A percentile compares a stretch with the other conserved stretches of the same genome.
Evolutionary conservation across 768 basidiomycete species (phyloP).

Genomic region (Xerocomellus dryophilus): DNA sequence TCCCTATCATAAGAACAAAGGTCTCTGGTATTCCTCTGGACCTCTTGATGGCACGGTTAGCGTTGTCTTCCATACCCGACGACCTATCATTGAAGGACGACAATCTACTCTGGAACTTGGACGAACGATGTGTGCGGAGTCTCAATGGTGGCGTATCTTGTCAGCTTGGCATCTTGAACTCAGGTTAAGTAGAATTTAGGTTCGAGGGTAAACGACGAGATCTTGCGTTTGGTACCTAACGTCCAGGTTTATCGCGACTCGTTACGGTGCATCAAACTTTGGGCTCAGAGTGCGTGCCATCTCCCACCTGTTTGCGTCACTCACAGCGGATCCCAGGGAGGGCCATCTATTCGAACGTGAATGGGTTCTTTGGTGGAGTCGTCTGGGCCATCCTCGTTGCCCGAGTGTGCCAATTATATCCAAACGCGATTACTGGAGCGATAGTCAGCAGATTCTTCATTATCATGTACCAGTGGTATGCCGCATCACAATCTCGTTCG

Average conservation of each 20-base stretch:
- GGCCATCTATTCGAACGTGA: constrained; percentile 97
- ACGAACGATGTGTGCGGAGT: constrained; percentile 94
- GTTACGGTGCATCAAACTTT: constrained; percentile 92
- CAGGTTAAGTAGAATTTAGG: constrained; percentile 45
- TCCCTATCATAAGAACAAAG: constrained; percentile 91
- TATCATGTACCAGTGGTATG: constrained; percentile 95
- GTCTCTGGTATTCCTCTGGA: constrained; percentile 92
- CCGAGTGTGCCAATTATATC: constrained; percentile 97
- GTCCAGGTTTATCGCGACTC: constrained; percentile 93
- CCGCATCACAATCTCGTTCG: neutral
- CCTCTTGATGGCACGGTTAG: constrained; percentile 88
- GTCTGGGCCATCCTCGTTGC: constrained; percentile 99
- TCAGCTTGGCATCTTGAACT: constrained; percentile 1
- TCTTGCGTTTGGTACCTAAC: constrained; percentile 90
- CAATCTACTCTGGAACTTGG: constrained; percentile 85
- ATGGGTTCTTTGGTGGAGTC: constrained; percentile 96
- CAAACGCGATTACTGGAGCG: constrained; percentile 88
- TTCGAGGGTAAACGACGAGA: constrained; percentile 94
- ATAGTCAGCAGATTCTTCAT: constrained; percentile 98
- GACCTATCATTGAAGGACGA: constrained; percentile 89
- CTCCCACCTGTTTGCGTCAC: neutral
- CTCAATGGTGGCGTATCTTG: constrained; percentile 61
- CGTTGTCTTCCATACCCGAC: constrained; percentile 85
- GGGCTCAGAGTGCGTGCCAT: constrained; percentile 84
- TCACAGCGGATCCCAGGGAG: constrained; percentile 51